These are phyloP conservation scores for Vachellia collinsii DNA, from an alignment of 306 rosid species.

Conservation along the genomic window DNA sequence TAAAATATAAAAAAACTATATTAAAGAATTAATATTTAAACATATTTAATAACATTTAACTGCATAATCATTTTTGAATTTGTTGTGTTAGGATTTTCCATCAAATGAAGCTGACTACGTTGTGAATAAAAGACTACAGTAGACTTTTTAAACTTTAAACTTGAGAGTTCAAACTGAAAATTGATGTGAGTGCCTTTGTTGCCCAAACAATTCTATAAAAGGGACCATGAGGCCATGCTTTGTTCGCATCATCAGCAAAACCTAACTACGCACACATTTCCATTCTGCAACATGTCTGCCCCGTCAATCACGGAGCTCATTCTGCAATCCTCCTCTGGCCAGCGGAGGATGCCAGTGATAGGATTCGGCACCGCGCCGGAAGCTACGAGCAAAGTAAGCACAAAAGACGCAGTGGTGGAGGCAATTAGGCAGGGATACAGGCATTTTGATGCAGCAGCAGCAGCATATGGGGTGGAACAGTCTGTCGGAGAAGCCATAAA, in stretches of 20 bases:
- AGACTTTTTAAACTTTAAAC: too few relatives aligned
- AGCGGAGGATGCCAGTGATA: constrained; percentile 41
- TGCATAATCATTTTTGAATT: too few relatives aligned
- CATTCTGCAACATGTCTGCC: neutral
- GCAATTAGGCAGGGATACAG: constrained; percentile 54
- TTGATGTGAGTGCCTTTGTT: too few relatives aligned
- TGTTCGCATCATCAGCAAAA: neutral
- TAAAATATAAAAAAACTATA: too few relatives aligned
- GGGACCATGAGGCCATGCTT: neutral
- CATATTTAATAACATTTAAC: too few relatives aligned
- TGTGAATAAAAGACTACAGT: too few relatives aligned
- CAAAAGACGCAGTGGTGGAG: constrained; percentile 49
- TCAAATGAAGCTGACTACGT: too few relatives aligned
- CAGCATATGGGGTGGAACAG: constrained; percentile 42
- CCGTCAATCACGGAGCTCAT: neutral
- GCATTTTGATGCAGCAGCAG: constrained; percentile 58
- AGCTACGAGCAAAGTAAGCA: constrained; percentile 38
- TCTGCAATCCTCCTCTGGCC: neutral
- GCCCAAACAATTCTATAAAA: neutral
- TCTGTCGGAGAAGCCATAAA: constrained; percentile 50
- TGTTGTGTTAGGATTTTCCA: too few relatives aligned
- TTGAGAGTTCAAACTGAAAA: too few relatives aligned
- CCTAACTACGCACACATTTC: neutral
- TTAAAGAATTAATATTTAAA: too few relatives aligned
- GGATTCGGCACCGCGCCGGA: constrained; percentile 44